Base-by-base conservation (phyloP, 2,329 filamentous ascomycete species). In the Exophiala sideris region DNA sequence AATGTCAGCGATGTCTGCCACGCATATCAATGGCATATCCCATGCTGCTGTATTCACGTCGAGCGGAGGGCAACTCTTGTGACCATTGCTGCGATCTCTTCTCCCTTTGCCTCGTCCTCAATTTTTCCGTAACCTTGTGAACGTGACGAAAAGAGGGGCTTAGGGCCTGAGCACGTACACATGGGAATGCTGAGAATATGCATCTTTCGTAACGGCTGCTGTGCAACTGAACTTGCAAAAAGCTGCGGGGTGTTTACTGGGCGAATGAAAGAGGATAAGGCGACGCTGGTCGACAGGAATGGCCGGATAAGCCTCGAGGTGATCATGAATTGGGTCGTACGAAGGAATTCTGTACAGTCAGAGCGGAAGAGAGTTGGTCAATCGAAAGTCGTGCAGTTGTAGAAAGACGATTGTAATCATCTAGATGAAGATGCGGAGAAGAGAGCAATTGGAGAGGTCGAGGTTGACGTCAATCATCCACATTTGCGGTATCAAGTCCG, bases 101-200 rank as follows among this genome's bases (percentile, higher is more conserved):
- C 24, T 29, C 24, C 7, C 2, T 5, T 3, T 29, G 7, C 24
- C 24, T 29, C 3, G 24, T 29, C 24, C 7, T 5, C 24, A 29
- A n/a, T n/a, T 29, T 29, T 5, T 29, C 24, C 24, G 4, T 8
- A 1, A 3, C 24, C 3, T 29, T 29, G 5, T 29, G 24, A 29
- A 29, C 24, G 24, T 29, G 24, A 29, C 7, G 33, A 34, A 48
- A 33, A 54, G 48, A 38, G 14, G 47, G 9, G 14, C 16, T 35
- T 33, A 3, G 39, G 40, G 20, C 4, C 24, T 29, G 4, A 29
- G 11, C 32, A 67, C 74, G 59, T 72, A 79, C 76, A 79, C 76
- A 79, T 79, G 14, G 76, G 76, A 70, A 79, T 77, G 38, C 76
- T 76, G 60, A 75, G 71, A 59, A 79, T 70, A 73, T 79, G 76